phyloP scores from a whole-genome alignment of 306 rosid genomes.

The Casuarina cunninghamiana region DNA sequence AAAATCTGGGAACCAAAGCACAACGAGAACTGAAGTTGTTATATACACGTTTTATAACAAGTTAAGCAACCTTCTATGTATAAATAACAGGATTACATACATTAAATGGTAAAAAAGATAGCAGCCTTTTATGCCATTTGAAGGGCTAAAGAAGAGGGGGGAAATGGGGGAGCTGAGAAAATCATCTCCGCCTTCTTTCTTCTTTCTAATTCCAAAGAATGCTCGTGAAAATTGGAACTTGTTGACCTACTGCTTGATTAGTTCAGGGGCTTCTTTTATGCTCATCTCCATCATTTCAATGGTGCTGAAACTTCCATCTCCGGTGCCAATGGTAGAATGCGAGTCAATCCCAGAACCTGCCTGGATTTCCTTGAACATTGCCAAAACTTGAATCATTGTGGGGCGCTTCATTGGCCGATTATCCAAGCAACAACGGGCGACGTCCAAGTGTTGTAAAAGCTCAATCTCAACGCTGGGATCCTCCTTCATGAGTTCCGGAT shows the following conservation, averaged over 20 bases:
- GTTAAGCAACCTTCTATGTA: conserved; percentile 58
- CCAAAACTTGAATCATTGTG: conserved; percentile 88
- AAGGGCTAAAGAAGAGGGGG: conserved; percentile 49
- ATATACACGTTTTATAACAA: conserved; percentile 71
- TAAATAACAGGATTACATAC: conserved; percentile 89
- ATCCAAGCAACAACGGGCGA: conserved; percentile 86
- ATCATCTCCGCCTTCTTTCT: conserved; percentile 45
- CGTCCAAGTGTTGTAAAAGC: conserved; percentile 81
- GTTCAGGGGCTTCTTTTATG: conserved; percentile 82
- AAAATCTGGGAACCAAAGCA: conserved; percentile 37
- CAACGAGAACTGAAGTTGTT: conserved; percentile 59
- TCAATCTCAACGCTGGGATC: conserved; percentile 76
- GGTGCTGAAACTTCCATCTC: conserved; percentile 52
- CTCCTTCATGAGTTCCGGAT: conserved; percentile 82
- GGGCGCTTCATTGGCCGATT: conserved; percentile 82
- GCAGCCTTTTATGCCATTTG: conserved; percentile 30
- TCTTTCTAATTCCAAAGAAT: conserved; percentile 35
- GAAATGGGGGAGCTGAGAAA: conserved; percentile 39
- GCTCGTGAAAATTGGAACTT: conserved; percentile 25
- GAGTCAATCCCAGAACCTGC: conserved; percentile 91
- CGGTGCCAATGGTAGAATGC: conserved; percentile 66
- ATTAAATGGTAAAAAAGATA: conserved; percentile 53
- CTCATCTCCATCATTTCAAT: conserved; percentile 86
- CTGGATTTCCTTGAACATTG: conserved; percentile 90
- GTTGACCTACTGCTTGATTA: conserved; percentile 46